A percentile compares a stretch with the other conserved stretches of the same genome.
Conservation (phyloP, 805 yeast species). For the Zygosaccharomyces rouxii region DNA sequence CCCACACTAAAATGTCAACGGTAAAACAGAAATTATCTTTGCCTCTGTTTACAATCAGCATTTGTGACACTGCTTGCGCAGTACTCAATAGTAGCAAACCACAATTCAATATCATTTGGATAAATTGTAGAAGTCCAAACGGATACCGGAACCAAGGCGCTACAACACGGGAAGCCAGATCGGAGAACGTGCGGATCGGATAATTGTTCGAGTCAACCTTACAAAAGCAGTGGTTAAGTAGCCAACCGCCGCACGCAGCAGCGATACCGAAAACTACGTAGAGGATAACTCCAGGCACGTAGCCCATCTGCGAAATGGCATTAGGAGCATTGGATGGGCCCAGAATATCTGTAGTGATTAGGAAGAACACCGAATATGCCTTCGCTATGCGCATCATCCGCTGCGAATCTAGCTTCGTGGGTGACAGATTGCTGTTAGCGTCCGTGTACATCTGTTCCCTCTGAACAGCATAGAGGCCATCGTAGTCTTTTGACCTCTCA, state of each 20-base stretch:
- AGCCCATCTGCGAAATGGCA: conserved; percentile 42
- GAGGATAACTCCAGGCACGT: conserved; percentile 42
- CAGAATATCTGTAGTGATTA: conserved; percentile 46
- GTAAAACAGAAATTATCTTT: conserved; percentile 38
- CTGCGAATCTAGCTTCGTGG: conserved; percentile 12
- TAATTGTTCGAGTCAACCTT: conserved; percentile 40
- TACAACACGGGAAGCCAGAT: conserved; percentile 38
- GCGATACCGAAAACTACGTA: conserved; percentile 40
- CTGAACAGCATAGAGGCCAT: conserved; percentile 15
- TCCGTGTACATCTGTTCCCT: conserved; percentile 14
- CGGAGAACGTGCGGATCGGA: conserved; percentile 43
- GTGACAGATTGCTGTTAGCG: conserved; percentile 12
- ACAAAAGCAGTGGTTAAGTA: conserved; percentile 37
- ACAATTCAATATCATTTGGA: conserved; percentile 43
- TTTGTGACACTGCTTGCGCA: conserved; percentile 43
- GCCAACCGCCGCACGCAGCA: conserved; percentile 42
- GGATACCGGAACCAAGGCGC: conserved; percentile 25
- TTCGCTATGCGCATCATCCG: conserved; percentile 15
- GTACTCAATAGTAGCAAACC: conserved; percentile 41
- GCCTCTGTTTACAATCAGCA: conserved; percentile 23
- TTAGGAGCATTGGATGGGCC: conserved; percentile 47
- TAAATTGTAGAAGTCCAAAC: conserved; percentile 33
- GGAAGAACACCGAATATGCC: conserved; percentile 38
- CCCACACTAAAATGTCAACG: conserved; percentile 42
- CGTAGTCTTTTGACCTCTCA: conserved; percentile 10